A percentile compares a stretch with the other conserved stretches of the same genome.
phyloP scores from a whole-genome alignment of 2,329 filamentous ascomycete species.

The Helminthosporium solani region DNA sequence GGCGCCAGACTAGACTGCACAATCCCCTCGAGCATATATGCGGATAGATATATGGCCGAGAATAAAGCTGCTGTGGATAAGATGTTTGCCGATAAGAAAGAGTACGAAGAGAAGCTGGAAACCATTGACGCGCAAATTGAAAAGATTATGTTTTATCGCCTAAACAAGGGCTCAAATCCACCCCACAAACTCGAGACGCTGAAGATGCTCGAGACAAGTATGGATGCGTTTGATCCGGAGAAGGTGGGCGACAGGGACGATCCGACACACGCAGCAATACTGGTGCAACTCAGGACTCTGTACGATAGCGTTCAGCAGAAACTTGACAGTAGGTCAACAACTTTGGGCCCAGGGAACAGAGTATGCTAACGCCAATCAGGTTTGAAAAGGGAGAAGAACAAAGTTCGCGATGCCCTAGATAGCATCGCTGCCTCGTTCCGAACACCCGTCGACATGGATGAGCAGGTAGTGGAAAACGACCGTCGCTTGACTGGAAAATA shows the following conservation, averaged over 20 bases:
- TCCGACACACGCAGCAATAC: constrained; percentile 19
- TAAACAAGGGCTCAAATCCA: constrained; percentile 24
- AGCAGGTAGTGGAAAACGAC: constrained; percentile 29
- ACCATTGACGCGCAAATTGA: constrained; percentile 39
- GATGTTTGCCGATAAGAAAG: constrained; percentile 47
- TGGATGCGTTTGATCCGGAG: constrained; percentile 34
- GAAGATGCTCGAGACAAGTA: constrained; percentile 42
- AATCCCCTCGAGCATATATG: constrained; percentile 56
- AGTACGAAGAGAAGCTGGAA: constrained; percentile 29
- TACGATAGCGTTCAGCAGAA: constrained; percentile 37
- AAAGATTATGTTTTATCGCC: constrained; percentile 38
- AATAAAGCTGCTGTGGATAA: constrained; percentile 51
- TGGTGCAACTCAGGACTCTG: constrained; percentile 30
- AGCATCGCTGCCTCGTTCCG: constrained; percentile 50
- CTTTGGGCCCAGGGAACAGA: no score
- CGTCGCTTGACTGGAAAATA: constrained; percentile 20
- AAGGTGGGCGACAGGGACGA: constrained; percentile 13
- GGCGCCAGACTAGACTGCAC: constrained; percentile 47
- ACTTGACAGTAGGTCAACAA: constrained; percentile 28
- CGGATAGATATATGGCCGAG: constrained; percentile 60
- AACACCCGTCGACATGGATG: constrained; percentile 42
- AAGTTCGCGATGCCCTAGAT: constrained; percentile 45
- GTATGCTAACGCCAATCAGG: constrained; percentile 32
- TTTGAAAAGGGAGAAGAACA: constrained; percentile 46
- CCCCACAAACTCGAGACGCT: constrained; percentile 37